Evolutionary conservation across 495 filamentous ascomycete genomes (phyloP).

Genomic region (Talaromyces liani): DNA sequence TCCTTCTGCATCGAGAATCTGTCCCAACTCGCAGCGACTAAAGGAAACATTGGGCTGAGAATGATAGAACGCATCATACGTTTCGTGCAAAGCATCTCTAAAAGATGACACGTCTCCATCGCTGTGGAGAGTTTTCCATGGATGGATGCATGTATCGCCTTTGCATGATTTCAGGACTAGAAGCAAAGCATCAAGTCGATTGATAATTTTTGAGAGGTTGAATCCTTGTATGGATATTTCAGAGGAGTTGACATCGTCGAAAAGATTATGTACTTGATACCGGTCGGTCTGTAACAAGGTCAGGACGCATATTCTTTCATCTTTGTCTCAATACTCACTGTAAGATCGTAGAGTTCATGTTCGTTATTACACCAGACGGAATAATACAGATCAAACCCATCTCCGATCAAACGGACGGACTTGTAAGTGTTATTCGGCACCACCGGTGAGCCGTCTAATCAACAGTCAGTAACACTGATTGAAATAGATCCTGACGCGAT

Average conservation of each 20-base stretch:
- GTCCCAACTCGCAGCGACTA: conserved; percentile 51
- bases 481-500: neutral
- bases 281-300: conserved; percentile 45
- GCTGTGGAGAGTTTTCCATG: conserved; percentile 55
- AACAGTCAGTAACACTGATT: neutral
- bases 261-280: conserved; percentile 53
- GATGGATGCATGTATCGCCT: conserved; percentile 44
- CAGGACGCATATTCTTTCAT: conserved; percentile 1
- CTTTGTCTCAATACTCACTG: conserved; percentile 21
- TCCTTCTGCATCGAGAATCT: conserved; percentile 54
- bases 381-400: conserved; percentile 53
- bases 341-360: conserved; percentile 57
- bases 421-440: conserved; percentile 54
- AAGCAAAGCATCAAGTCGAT: conserved; percentile 52
- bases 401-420: conserved; percentile 46
- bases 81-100: conserved; percentile 18
- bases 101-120: conserved; percentile 30
- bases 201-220: conserved; percentile 17
- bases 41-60: conserved; percentile 36
- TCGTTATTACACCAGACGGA: conserved; percentile 61
- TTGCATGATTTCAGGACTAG: conserved; percentile 61
- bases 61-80: conserved; percentile 14
- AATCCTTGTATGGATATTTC: neutral
- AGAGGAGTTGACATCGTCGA: conserved; percentile 18
- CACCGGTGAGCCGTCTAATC: neutral